Conservation (phyloP, 2,329 filamentous ascomycete genomes). For the Chrysosporium queenslandicum region DNA sequence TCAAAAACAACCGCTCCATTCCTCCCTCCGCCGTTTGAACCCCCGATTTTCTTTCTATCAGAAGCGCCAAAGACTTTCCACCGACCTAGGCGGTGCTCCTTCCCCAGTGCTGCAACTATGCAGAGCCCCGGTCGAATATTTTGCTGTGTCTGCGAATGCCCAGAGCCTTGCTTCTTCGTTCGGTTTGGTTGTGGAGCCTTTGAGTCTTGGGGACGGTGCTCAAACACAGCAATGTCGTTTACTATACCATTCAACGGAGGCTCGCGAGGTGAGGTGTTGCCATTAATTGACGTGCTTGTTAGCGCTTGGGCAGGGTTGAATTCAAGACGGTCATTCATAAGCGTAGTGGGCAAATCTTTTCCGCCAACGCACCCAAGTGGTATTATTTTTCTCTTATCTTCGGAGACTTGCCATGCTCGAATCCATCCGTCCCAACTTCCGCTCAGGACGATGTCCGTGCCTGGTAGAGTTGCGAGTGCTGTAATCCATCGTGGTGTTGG, state of each 20-base stretch:
- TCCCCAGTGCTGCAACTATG: slow-evolving; percentile 75
- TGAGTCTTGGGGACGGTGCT: slow-evolving; percentile 49
- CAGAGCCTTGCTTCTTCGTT: slow-evolving; percentile 13
- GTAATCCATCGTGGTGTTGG: slow-evolving; percentile 78
- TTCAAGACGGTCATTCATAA: slow-evolving; percentile 16
- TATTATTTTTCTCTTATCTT: slow-evolving; percentile 72
- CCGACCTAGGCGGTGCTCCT: slow-evolving; percentile 72
- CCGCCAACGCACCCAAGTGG: slow-evolving; percentile 56
- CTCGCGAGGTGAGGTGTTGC: slow-evolving; percentile 20
- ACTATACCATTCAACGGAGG: slow-evolving; percentile 60
- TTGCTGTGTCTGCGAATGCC: slow-evolving; percentile 18
- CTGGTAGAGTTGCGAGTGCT: slow-evolving; percentile 73
- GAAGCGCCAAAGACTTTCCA: slow-evolving; percentile 53
- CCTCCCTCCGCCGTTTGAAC: slow-evolving; percentile 42
- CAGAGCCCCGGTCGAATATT: slow-evolving; percentile 52
- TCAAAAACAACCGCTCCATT: slow-evolving; percentile 88
- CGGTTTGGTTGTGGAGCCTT: background rate
- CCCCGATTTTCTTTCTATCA: slow-evolving; percentile 26
- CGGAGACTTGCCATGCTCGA: slow-evolving; percentile 71
- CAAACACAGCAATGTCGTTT: slow-evolving; percentile 80
- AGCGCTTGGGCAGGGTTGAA: background rate
- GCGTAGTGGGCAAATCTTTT: slow-evolving; percentile 20
- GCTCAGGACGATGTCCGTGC: slow-evolving; percentile 78
- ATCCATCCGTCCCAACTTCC: slow-evolving; percentile 92
- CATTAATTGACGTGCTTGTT: slow-evolving; percentile 17